phyloP scores from a whole-genome alignment of 257 asterid species.

The Solanum sejunctum region DNA sequence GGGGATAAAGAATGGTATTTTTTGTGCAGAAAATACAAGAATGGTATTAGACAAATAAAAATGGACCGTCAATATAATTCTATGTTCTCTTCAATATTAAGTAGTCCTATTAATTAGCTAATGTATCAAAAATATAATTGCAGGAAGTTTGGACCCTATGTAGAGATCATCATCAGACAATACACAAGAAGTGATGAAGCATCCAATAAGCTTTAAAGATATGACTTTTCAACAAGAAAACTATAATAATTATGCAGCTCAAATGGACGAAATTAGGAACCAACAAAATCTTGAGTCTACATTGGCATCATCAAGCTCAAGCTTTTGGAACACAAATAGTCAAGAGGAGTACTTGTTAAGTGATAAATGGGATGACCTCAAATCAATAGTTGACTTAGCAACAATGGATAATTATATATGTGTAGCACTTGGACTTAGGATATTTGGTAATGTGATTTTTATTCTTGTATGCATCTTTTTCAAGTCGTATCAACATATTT shows the following conservation, averaged over 20 bases:
- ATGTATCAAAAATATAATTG: neutral
- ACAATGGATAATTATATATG: no score
- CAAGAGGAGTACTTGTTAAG: neutral
- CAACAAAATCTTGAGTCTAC: neutral
- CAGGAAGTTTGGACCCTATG: conserved; percentile 36
- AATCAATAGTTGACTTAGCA: conserved; percentile 2
- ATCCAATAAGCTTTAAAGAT: neutral
- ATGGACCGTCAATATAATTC: neutral
- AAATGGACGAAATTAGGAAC: neutral
- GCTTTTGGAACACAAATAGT: neutral
- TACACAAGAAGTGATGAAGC: conserved; percentile 4
- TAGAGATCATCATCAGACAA: neutral
- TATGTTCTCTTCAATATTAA: neutral
- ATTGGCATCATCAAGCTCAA: neutral
- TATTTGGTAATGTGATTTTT: neutral
- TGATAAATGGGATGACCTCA: conserved; percentile 8
- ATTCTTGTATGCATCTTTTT: neutral
- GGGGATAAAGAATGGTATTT: no score
- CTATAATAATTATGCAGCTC: neutral
- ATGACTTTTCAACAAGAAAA: neutral
- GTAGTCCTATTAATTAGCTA: neutral
- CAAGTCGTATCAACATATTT: neutral
- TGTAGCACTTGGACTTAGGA: neutral
- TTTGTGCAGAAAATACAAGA: no score
- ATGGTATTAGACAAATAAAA: no score